A percentile compares a stretch with the other conserved stretches of the same genome.
Conservation (phyloP, 2,329 filamentous ascomycete species). For the Fusarium sp. region DNA sequence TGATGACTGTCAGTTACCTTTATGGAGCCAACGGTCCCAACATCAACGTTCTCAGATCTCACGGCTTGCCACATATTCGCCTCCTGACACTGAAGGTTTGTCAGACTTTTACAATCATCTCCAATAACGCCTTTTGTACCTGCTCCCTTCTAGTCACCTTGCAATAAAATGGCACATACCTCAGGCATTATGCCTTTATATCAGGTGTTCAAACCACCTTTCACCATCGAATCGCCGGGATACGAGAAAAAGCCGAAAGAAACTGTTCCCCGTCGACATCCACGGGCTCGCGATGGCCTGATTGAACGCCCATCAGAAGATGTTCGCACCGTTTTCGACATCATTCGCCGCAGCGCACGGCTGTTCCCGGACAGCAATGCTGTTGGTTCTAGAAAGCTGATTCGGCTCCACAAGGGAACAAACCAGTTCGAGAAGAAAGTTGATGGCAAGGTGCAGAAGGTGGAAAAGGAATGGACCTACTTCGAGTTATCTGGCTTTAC, state of each 20-base stretch:
- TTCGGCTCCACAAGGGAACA: constrained; percentile 81
- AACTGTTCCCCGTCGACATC: constrained; percentile 82
- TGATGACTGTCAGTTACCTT: not conserved
- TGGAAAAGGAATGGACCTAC: constrained; percentile 90
- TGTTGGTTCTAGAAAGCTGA: constrained; percentile 75
- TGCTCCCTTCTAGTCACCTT: not conserved
- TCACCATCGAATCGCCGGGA: constrained; percentile 76
- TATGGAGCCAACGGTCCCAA: not conserved
- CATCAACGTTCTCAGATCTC: not conserved
- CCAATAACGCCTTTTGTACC: not conserved
- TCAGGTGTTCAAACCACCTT: constrained; percentile 75
- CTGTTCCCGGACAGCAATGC: constrained; percentile 69
- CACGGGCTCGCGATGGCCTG: constrained; percentile 75
- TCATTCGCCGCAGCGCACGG: constrained; percentile 74
- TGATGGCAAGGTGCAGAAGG: constrained; percentile 78
- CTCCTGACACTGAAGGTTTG: too few relatives aligned
- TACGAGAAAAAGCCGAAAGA: constrained; percentile 76
- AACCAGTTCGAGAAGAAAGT: constrained; percentile 90
- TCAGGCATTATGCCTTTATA: constrained; percentile 59
- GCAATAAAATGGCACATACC: not conserved
- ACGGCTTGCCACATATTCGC: too few relatives aligned
- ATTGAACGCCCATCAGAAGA: constrained; percentile 71
- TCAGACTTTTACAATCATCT: not conserved
- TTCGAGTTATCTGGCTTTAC: constrained; percentile 82
- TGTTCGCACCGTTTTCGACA: constrained; percentile 80